Evolutionary conservation across 2,329 filamentous ascomycete genomes (phyloP).

Genomic region (Xylariaceae sp.): DNA sequence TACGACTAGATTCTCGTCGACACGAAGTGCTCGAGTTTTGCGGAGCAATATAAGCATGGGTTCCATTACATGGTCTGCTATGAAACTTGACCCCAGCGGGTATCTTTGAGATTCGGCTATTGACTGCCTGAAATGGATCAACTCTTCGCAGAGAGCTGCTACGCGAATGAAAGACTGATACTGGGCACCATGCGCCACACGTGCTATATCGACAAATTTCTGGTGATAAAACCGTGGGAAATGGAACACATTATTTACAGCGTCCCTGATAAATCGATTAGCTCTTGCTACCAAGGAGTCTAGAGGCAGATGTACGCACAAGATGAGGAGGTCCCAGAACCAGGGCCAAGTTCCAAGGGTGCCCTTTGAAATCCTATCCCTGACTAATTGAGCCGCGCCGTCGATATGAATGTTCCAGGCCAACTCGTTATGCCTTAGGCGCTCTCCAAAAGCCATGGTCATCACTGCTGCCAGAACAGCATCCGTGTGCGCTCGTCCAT

Average conservation of each 20-base stretch:
- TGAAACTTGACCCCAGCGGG: conserved; percentile 2
- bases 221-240: conserved; percentile 27
- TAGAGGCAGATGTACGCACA: conserved; percentile 3
- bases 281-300: neutral
- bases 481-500: conserved; percentile 25
- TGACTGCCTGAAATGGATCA: neutral
- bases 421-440: conserved; percentile 22
- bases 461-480: conserved; percentile 33
- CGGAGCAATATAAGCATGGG: conserved; percentile 6
- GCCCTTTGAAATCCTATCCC: conserved; percentile 17
- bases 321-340: conserved; percentile 11
- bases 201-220: conserved; percentile 10
- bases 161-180: neutral
- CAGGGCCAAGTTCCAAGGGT: conserved; percentile 8
- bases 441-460: conserved; percentile 36
- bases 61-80: neutral
- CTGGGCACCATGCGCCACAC: neutral
- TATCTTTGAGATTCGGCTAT: neutral
- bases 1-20: neutral
- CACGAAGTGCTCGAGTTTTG: conserved; percentile 1
- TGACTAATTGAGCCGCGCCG: conserved; percentile 28
- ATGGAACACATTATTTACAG: conserved; percentile 19
- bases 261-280: conserved; percentile 18
- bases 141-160: conserved; percentile 3
- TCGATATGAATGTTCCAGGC: conserved; percentile 33